Percentiles rank a stretch among this genome's conserved stretches.
Evolutionary conservation across 306 rosid species (phyloP).

Genomic region (barrel medic (Medicago truncatula)): MtrunA17r5.0-ANR NC_053043.1:30277501-30278000

Average conservation of each 20-base stretch:
- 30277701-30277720: background rate
- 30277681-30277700: slow-evolving; percentile 34
- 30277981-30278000: too few species aligned
- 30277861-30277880: background rate
- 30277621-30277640: background rate
- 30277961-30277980: too few species aligned
- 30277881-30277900: background rate
- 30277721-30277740: background rate
- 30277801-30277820: slow-evolving; percentile 3
- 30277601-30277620: slow-evolving; percentile 30
- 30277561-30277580: slow-evolving; percentile 34
- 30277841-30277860: slow-evolving; percentile 37
- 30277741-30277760: too few species aligned
- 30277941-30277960: background rate
- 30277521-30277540: slow-evolving; percentile 6
- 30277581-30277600: slow-evolving; percentile 32
- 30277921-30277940: slow-evolving; percentile 4
- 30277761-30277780: too few species aligned
- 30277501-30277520: background rate
- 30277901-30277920: background rate
- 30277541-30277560: background rate
- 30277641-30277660: slow-evolving; percentile 23
- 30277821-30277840: slow-evolving; percentile 33
- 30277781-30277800: background rate
- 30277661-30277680: background rate